phyloP scores from a whole-genome alignment of 805 yeast species.

The Saccharomyces eubayanus region DNA sequence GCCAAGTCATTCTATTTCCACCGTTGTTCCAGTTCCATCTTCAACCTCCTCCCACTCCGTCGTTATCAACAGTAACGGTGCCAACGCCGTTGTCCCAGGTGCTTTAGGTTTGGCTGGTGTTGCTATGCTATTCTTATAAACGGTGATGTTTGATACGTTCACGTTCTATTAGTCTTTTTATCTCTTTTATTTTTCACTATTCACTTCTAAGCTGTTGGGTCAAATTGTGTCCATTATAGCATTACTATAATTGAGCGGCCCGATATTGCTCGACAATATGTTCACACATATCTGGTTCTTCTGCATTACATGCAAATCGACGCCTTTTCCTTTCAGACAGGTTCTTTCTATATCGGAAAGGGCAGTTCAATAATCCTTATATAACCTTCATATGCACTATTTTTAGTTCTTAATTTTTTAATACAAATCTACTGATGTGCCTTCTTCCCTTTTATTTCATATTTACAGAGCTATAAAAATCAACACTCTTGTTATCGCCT shows the following conservation, averaged over 20 bases:
- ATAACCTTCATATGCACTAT: not conserved
- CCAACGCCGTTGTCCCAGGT: constrained; percentile 9
- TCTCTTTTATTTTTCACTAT: not conserved
- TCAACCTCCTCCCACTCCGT: constrained; percentile 1
- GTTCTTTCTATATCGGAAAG: not conserved
- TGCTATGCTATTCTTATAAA: constrained; percentile 6
- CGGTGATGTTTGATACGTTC: constrained; percentile 10
- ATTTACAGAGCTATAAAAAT: not conserved
- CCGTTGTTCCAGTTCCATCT: constrained; percentile 5
- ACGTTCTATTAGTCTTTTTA: not conserved
- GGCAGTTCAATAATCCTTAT: not conserved
- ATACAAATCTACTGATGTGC: not conserved
- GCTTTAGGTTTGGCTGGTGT: constrained; percentile 8
- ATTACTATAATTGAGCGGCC: too few species aligned
- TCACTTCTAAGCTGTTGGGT: not conserved
- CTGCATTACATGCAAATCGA: not conserved
- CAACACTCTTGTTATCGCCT: not conserved
- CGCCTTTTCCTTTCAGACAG: not conserved
- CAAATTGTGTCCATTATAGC: not conserved
- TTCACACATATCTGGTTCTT: not conserved
- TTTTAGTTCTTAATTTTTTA: not conserved
- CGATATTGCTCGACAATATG: not conserved
- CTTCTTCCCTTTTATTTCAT: not conserved
- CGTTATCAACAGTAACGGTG: constrained; percentile 6
- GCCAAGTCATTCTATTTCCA: constrained; percentile 4